Evolutionary conservation across 1,284 basidiomycete species (phyloP).

Genomic region (Microbotryum saponariae): DNA sequence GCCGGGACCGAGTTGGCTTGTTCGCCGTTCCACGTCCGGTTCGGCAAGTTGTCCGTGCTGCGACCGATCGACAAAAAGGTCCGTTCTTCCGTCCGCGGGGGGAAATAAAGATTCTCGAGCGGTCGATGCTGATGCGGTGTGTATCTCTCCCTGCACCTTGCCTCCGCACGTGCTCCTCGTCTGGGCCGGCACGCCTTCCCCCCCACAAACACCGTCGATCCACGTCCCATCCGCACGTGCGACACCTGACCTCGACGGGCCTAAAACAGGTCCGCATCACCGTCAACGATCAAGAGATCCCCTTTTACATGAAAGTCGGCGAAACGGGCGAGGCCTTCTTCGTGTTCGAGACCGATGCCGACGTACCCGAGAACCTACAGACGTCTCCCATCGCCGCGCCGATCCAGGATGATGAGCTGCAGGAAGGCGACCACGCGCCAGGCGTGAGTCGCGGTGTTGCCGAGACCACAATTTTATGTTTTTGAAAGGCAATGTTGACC

Average conservation of each 20-base stretch:
- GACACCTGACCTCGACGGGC: neutral
- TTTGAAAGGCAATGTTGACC: neutral
- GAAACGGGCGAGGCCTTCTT: slow-evolving; percentile 99
- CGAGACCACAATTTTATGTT: neutral
- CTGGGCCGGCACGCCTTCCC: neutral
- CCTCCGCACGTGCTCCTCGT: slow-evolving; percentile 45
- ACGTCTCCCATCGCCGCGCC: slow-evolving; percentile 60
- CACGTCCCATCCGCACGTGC: neutral
- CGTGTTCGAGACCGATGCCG: slow-evolving; percentile 91
- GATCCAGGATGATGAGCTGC: slow-evolving; percentile 24
- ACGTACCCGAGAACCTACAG: slow-evolving; percentile 85
- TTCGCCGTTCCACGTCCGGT: slow-evolving; percentile 95
- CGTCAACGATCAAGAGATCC: slow-evolving; percentile 62
- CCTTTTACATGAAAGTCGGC: slow-evolving; percentile 97
- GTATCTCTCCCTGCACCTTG: slow-evolving; percentile 45
- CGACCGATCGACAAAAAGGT: slow-evolving; percentile 91
- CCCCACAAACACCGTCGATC: neutral
- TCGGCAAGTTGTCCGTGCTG: slow-evolving; percentile 95
- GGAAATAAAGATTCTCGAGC: too few species aligned
- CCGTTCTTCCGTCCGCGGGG: slow-evolving; percentile 22
- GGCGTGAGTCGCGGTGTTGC: neutral
- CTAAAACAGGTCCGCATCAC: slow-evolving; percentile 37
- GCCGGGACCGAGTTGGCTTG: slow-evolving; percentile 63
- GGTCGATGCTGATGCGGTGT: neutral
- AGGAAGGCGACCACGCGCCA: neutral